phyloP scores from a whole-genome alignment of 202 grass and related monocot species.

The Setaria viridis region DNA sequence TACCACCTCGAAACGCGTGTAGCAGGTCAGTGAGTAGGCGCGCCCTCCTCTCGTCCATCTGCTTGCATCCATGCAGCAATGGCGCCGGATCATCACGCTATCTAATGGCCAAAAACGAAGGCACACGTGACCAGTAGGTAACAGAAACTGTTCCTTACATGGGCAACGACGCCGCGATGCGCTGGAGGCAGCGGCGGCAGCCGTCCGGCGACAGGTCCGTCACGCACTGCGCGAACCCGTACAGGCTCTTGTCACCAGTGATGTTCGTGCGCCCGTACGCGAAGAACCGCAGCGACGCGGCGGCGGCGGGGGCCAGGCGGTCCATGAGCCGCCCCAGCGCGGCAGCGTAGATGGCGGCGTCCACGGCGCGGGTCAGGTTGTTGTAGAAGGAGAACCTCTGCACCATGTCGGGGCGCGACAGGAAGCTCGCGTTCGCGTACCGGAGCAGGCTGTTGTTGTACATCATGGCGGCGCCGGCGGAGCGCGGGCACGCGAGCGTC shows the following conservation, averaged over 20 bases:
- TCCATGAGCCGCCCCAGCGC: slow-evolving; percentile 41
- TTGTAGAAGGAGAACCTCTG: slow-evolving; percentile 46
- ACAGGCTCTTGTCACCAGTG: slow-evolving; percentile 16
- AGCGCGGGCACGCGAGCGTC: slow-evolving; percentile 37
- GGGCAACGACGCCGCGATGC: slow-evolving; percentile 33
- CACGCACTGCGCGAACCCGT: slow-evolving; percentile 48
- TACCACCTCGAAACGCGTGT: slow-evolving; percentile 50
- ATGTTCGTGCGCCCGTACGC: slow-evolving; percentile 27
- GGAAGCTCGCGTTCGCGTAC: slow-evolving; percentile 17
- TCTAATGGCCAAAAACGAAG: not conserved
- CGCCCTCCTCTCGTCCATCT: slow-evolving; percentile 46
- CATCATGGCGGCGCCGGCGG: slow-evolving; percentile 28
- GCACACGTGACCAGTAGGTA: not conserved
- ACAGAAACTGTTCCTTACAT: not conserved
- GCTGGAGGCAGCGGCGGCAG: slow-evolving; percentile 40
- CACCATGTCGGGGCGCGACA: not conserved
- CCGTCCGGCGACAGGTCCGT: slow-evolving; percentile 23
- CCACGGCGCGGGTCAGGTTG: slow-evolving; percentile 40
- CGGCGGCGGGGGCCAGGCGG: slow-evolving; percentile 2
- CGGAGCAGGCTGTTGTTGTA: slow-evolving; percentile 48
- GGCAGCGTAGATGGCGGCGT: slow-evolving; percentile 7
- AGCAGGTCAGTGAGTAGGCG: slow-evolving; percentile 50
- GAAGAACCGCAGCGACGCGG: not conserved
- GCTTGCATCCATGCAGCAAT: not conserved
- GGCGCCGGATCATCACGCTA: not conserved